Evolutionary conservation across 1,139 yeast genomes (phyloP).

Genomic region (Taphrina confusa): DNA sequence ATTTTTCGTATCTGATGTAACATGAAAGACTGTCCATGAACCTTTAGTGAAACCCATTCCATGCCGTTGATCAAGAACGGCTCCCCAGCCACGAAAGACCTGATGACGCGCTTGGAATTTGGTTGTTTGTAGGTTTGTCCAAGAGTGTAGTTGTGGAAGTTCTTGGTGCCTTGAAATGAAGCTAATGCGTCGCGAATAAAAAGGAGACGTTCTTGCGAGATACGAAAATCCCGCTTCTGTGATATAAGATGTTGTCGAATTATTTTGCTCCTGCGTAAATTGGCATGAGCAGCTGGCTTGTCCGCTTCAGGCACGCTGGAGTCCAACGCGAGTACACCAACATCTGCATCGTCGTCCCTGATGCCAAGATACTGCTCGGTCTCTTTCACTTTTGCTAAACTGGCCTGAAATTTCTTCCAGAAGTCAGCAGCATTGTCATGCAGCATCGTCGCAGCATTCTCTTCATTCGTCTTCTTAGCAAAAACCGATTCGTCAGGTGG

Average conservation of each 20-base stretch:
- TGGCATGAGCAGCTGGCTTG: conserved; percentile 26
- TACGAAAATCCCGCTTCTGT: conserved; percentile 64
- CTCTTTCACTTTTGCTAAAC: background rate
- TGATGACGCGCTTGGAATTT: conserved; percentile 80
- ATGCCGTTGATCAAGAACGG: conserved; percentile 92
- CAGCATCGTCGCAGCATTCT: background rate
- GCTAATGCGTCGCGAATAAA: conserved; percentile 68
- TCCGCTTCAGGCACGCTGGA: conserved; percentile 10
- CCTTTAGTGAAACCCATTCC: conserved; percentile 94
- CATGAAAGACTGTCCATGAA: conserved; percentile 98
- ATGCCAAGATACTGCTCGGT: conserved; percentile 5
- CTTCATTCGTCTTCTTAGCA: conserved; percentile 50
- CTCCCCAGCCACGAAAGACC: conserved; percentile 73
- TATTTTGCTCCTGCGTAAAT: conserved; percentile 45
- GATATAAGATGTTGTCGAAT: conserved; percentile 44
- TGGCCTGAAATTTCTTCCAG: conserved; percentile 7
- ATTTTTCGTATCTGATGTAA: conserved; percentile 95
- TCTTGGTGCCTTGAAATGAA: conserved; percentile 81
- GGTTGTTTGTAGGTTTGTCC: conserved; percentile 88
- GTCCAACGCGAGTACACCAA: conserved; percentile 23
- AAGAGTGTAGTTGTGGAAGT: conserved; percentile 90
- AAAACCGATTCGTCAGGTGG: conserved; percentile 78
- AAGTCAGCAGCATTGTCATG: conserved; percentile 15
- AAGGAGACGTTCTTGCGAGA: conserved; percentile 61
- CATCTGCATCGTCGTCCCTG: conserved; percentile 7